Conservation (phyloP, 768 basidiomycete genomes). For the Xerocomus potaroensis region DNA sequence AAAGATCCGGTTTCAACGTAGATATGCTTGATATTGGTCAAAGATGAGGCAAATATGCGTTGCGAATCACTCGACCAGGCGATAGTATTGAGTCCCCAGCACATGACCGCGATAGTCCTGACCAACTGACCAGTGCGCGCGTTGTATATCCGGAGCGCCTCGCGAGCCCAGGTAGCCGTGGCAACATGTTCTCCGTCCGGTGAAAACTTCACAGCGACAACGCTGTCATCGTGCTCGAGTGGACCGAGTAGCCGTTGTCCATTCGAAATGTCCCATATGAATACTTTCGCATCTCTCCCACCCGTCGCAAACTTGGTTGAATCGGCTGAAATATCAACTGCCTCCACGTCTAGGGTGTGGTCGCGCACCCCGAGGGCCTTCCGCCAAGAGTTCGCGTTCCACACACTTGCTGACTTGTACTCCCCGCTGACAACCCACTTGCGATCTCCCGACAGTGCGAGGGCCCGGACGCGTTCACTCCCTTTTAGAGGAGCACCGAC, state of each 20-base stretch:
- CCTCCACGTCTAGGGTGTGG: not conserved
- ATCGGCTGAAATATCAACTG: conserved; percentile 3
- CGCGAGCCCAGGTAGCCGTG: not conserved
- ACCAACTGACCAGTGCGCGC: not conserved
- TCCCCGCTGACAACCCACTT: conserved; percentile 1
- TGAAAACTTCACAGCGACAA: conserved; percentile 4
- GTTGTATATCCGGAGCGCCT: not conserved
- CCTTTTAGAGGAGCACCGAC: not conserved
- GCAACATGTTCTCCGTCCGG: not conserved
- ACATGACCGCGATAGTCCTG: not conserved
- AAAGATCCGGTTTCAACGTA: not conserved
- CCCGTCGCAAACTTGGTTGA: conserved; percentile 6
- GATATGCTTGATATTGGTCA: not conserved
- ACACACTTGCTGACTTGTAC: not conserved
- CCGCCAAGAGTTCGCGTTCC: not conserved
- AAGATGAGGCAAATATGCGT: not conserved
- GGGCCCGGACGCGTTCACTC: not conserved
- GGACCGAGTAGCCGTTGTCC: conserved; percentile 5
- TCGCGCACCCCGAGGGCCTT: not conserved
- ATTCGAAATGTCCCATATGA: conserved; percentile 4
- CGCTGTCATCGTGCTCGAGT: conserved; percentile 1
- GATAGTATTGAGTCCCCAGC: not conserved
- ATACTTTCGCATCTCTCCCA: not conserved
- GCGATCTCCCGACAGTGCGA: not conserved
- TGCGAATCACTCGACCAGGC: not conserved